phyloP scores from a whole-genome alignment of 768 basidiomycete genomes.

The Amanita pallidorosea region DNA sequence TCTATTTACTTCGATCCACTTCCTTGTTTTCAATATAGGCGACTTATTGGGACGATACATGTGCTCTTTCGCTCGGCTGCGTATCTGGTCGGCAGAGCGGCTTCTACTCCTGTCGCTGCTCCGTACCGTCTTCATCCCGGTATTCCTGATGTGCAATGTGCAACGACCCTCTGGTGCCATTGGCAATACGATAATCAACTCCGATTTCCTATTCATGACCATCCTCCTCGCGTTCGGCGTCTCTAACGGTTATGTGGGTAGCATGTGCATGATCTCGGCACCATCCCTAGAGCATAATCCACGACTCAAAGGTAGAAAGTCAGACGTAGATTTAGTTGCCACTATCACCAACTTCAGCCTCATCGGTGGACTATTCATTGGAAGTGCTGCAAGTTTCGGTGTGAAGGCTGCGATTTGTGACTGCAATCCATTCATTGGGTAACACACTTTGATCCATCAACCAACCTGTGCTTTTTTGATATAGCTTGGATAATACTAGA shows the following conservation, averaged over 20 bases:
- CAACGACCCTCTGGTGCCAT: constrained; percentile 30
- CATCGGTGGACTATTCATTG: constrained; percentile 63
- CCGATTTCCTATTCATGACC: constrained; percentile 66
- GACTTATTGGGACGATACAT: constrained; percentile 62
- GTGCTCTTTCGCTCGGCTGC: constrained; percentile 53
- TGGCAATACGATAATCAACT: constrained; percentile 49
- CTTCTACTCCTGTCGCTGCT: constrained; percentile 54
- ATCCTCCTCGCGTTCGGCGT: constrained; percentile 66
- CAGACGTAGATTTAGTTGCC: constrained; percentile 81
- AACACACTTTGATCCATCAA: background rate
- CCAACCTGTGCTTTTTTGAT: too few relatives aligned
- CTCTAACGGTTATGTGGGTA: constrained; percentile 74
- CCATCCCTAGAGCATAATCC: constrained; percentile 77
- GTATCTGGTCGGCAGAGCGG: constrained; percentile 58
- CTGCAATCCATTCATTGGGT: constrained; percentile 60
- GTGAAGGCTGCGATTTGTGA: constrained; percentile 58
- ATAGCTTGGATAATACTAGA: too few relatives aligned
- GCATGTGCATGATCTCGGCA: constrained; percentile 72
- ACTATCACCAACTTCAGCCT: constrained; percentile 72
- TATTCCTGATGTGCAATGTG: constrained; percentile 86
- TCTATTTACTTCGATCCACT: constrained; percentile 73
- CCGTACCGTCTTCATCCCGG: constrained; percentile 74
- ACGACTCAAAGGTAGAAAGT: constrained; percentile 49
- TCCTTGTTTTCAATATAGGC: constrained; percentile 64
- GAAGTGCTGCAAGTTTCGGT: constrained; percentile 75